Conservation (phyloP, 805 yeast genomes). For the Scheffersomyces stipitis region DNA sequence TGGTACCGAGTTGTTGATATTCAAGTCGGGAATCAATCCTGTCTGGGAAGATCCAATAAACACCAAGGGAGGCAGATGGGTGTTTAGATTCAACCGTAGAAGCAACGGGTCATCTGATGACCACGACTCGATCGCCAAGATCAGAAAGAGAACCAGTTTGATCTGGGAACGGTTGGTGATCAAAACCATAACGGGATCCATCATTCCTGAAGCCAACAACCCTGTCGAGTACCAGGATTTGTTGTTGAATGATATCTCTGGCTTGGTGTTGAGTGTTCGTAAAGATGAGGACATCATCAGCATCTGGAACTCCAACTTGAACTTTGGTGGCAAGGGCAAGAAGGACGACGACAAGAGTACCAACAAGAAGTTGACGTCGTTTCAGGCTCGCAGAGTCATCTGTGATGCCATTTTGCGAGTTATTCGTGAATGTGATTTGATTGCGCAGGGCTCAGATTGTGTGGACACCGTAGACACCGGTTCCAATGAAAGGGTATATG, state of each 20-base stretch:
- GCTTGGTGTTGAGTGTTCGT: slow-evolving; percentile 58
- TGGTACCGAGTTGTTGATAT: slow-evolving; percentile 56
- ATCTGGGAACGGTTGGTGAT: slow-evolving; percentile 59
- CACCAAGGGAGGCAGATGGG: slow-evolving; percentile 63
- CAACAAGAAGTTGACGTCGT: slow-evolving; percentile 36
- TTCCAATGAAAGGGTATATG: slow-evolving; percentile 42
- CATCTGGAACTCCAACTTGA: slow-evolving; percentile 59
- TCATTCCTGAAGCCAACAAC: slow-evolving; percentile 36
- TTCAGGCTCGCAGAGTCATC: slow-evolving; percentile 45
- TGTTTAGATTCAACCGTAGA: slow-evolving; percentile 48
- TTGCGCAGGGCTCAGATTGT: slow-evolving; percentile 36
- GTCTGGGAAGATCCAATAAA: slow-evolving; percentile 69
- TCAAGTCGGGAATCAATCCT: slow-evolving; percentile 60
- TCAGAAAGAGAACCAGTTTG: slow-evolving; percentile 37
- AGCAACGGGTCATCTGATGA: slow-evolving; percentile 12
- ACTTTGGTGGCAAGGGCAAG: slow-evolving; percentile 25
- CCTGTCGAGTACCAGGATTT: slow-evolving; percentile 36
- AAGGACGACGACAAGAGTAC: slow-evolving; percentile 21
- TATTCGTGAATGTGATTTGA: slow-evolving; percentile 48
- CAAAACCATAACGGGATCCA: slow-evolving; percentile 50
- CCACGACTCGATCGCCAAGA: slow-evolving; percentile 18
- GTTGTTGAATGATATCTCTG: slow-evolving; percentile 53
- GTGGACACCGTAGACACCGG: slow-evolving; percentile 33
- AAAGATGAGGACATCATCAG: slow-evolving; percentile 59
- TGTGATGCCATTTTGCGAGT: slow-evolving; percentile 47